Percentiles rank a stretch among this genome's conserved stretches.
Conservation (phyloP, 2,329 filamentous ascomycete genomes). For the Pseudodiploospora longispora region DNA sequence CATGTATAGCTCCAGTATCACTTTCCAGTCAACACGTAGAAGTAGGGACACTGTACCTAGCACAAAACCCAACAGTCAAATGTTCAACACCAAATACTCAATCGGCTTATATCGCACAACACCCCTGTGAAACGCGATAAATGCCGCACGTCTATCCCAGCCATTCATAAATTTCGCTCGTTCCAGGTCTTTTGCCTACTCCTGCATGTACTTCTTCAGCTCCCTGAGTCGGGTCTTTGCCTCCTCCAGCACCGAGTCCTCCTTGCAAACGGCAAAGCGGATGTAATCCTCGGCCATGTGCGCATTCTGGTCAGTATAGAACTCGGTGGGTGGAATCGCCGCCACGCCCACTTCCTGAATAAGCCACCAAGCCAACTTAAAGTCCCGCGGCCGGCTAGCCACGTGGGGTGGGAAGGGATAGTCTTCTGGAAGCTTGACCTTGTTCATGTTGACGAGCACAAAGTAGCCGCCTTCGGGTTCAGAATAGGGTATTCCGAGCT, state of each 20-base stretch:
- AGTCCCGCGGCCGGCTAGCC: constrained; percentile 77
- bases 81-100: too few species aligned
- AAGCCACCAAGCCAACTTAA: constrained; percentile 91
- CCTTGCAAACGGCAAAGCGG: constrained; percentile 93
- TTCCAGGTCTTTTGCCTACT: constrained; percentile 8
- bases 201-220: constrained; percentile 60
- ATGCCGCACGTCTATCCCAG: too few species aligned
- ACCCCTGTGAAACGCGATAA: too few species aligned
- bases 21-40: too few species aligned
- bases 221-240: constrained; percentile 69
- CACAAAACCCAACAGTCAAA: too few species aligned
- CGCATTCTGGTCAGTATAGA: constrained; percentile 80
- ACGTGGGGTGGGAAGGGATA: constrained; percentile 91
- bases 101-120: too few species aligned
- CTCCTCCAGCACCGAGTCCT: constrained; percentile 72
- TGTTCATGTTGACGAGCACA: constrained; percentile 85
- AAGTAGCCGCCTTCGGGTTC: constrained; percentile 97
- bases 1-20: too few species aligned
- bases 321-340: constrained; percentile 93
- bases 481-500: constrained; percentile 72
- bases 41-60: too few species aligned
- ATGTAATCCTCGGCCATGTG: constrained; percentile 88
- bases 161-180: background rate
- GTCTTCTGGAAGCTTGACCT: constrained; percentile 72
- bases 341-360: constrained; percentile 95